Base-by-base conservation (phyloP, 257 asterid species). In the Fraxinus excelsior region DNA sequence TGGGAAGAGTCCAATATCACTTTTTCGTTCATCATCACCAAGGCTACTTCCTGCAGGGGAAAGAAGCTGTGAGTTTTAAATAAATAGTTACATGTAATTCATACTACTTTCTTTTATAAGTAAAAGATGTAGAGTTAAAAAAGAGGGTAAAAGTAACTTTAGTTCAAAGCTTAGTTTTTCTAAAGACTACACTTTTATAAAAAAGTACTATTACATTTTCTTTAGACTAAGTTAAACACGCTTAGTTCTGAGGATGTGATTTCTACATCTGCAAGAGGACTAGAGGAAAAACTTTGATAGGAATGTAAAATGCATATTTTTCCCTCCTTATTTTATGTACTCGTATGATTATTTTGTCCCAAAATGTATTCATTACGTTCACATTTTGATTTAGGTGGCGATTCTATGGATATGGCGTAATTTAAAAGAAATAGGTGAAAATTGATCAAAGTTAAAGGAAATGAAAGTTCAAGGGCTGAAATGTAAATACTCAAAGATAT, bases 31-130 rank as follows among this genome's bases (percentile, higher is more conserved):
- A 74, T 73, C 78, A 32, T 67, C 58, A 23, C 69, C 78, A 67
- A 12, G 18, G 71, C 60, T 71, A 70, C 46, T 80, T 76, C 84
- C 95, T 90, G 86, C 90, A 78, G 26, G 76, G 53, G 73, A 53
- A 75, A 71, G 44, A 73, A 74, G 64, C 75, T 67, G 70, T 65
- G 79, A 80, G 70, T 69, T 34, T 35, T 75, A 72, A 25, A 71
- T 70, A 51, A 11, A 53, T 51, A 44, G 51, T 9, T 1, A 73
- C 11, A 60, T 7, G 53, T 6, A 80, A 69, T 40, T 13, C 56
- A 71, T 78, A 56, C 2, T 11, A 6, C 62, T 25, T 28, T 2
- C 21, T 40, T 73, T 10, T 19, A 62, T 7, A 46, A 32, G 49
- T 40, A 23, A 9, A 71, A n/a, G 13, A 51, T 18, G 7, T 51